Percentiles rank a stretch among this genome's conserved stretches.
Conservation (phyloP, 371 early-diverging fungal genomes). For the Mucor ambiguus region DNA sequence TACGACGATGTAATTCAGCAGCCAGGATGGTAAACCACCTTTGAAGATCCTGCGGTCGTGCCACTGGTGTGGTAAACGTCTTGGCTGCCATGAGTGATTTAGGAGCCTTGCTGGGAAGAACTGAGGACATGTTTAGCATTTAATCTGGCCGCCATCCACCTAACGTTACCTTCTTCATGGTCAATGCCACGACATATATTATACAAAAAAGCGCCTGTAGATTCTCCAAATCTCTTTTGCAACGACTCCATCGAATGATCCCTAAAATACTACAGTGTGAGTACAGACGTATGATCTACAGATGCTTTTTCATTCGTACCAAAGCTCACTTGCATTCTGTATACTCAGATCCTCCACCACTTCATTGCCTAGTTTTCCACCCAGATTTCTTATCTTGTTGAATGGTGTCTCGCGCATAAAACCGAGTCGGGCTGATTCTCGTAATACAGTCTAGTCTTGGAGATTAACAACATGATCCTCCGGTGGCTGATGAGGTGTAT, state of each 20-base stretch:
- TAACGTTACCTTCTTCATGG: slow-evolving; percentile 48
- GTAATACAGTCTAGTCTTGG: slow-evolving; percentile 52
- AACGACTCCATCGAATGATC: slow-evolving; percentile 29
- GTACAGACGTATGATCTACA: background rate
- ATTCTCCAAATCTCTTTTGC: slow-evolving; percentile 42
- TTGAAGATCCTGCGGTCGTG: slow-evolving; percentile 30
- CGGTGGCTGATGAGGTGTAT: background rate
- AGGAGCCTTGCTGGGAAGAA: slow-evolving; percentile 45
- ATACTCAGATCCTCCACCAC: slow-evolving; percentile 65
- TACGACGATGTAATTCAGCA: slow-evolving; percentile 57
- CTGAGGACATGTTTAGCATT: slow-evolving; percentile 20
- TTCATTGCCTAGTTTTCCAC: slow-evolving; percentile 87
- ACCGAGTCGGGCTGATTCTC: slow-evolving; percentile 49
- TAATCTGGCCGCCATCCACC: background rate
- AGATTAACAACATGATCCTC: slow-evolving; percentile 15
- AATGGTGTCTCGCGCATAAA: slow-evolving; percentile 73
- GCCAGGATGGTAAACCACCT: slow-evolving; percentile 62
- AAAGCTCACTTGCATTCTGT: slow-evolving; percentile 51
- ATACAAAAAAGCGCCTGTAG: slow-evolving; percentile 60
- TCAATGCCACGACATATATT: slow-evolving; percentile 69
- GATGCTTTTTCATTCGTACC: slow-evolving; percentile 20
- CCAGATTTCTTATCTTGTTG: slow-evolving; percentile 76
- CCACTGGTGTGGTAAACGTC: slow-evolving; percentile 44
- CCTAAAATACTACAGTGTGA: background rate
- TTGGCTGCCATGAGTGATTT: slow-evolving; percentile 68